These are phyloP conservation scores for Hymenotorrendiella dingleyae DNA, from an alignment of 2,329 filamentous ascomycete genomes.

Conservation along the genomic window DNA sequence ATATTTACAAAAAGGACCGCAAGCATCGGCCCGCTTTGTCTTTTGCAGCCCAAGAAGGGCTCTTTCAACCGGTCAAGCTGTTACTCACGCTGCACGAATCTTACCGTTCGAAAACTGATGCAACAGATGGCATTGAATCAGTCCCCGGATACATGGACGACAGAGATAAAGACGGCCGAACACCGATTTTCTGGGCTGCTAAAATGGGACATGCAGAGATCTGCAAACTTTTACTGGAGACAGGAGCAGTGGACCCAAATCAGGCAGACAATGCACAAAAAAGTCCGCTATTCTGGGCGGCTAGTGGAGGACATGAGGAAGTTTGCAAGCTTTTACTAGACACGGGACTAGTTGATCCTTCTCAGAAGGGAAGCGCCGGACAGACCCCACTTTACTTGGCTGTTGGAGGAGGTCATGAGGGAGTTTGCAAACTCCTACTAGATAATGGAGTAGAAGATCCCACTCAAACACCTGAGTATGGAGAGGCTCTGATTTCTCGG, in stretches of 20 bases:
- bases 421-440: not conserved
- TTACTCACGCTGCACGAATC: constrained; percentile 17
- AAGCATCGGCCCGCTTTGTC: constrained; percentile 12
- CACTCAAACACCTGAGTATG: too few relatives aligned
- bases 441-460: constrained; percentile 8
- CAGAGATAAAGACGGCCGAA: constrained; percentile 1
- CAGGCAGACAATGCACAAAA: too few relatives aligned
- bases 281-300: constrained; percentile 4
- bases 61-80: constrained; percentile 21
- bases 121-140: not conserved
- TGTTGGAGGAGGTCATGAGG: constrained; percentile 4
- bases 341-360: constrained; percentile 7
- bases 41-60: constrained; percentile 19
- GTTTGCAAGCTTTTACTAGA: not conserved
- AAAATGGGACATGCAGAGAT: constrained; percentile 2
- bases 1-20: constrained; percentile 4
- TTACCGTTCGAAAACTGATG: constrained; percentile 2
- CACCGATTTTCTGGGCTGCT: constrained; percentile 5
- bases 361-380: too few relatives aligned
- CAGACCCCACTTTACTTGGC: constrained; percentile 4
- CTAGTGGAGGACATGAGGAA: constrained; percentile 3
- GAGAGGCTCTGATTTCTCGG: constrained; percentile 4
- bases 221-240: not conserved
- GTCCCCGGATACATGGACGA: too few relatives aligned
- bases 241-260: constrained; percentile 6